These are phyloP conservation scores for Anacardium occidentale DNA, from an alignment of 345 rosid species.

Conservation along the genomic window DNA sequence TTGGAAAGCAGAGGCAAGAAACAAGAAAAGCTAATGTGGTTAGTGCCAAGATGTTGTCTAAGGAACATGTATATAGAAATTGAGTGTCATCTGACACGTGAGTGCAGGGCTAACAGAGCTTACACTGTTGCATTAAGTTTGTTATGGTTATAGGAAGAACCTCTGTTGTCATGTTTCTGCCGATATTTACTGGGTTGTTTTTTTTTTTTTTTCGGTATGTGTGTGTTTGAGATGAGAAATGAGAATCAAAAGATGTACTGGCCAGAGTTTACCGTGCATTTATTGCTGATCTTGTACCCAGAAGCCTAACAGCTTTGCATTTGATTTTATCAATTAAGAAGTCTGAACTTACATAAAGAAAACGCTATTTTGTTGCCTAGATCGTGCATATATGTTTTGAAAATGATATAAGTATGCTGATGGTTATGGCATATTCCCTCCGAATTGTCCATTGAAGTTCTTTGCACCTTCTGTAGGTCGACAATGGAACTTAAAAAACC, in stretches of 20 bases:
- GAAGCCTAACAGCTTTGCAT: not conserved
- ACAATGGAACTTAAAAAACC: no score
- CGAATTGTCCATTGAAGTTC: no score
- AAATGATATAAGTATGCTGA: no score
- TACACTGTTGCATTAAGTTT: not conserved
- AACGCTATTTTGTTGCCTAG: not conserved
- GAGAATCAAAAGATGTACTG: not conserved
- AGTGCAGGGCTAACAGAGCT: not conserved
- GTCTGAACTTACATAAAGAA: not conserved
- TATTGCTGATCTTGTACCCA: not conserved
- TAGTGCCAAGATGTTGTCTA: slow-evolving; percentile 10
- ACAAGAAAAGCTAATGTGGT: slow-evolving; percentile 30
- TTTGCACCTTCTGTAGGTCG: no score
- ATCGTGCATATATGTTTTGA: not conserved
- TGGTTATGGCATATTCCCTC: no score
- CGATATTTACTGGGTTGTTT: slow-evolving; percentile 4
- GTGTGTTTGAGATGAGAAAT: slow-evolving; percentile 9
- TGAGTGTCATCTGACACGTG: not conserved
- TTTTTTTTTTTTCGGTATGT: no score
- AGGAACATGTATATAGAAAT: slow-evolving; percentile 1
- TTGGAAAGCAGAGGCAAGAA: slow-evolving; percentile 83
- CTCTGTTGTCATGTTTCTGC: slow-evolving; percentile 3
- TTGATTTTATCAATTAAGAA: no score
- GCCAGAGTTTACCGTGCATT: not conserved
- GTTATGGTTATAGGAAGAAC: slow-evolving; percentile 6